Conservation (phyloP, 2,329 filamentous ascomycete genomes). For the Aspergillus aculeatus region DNA sequence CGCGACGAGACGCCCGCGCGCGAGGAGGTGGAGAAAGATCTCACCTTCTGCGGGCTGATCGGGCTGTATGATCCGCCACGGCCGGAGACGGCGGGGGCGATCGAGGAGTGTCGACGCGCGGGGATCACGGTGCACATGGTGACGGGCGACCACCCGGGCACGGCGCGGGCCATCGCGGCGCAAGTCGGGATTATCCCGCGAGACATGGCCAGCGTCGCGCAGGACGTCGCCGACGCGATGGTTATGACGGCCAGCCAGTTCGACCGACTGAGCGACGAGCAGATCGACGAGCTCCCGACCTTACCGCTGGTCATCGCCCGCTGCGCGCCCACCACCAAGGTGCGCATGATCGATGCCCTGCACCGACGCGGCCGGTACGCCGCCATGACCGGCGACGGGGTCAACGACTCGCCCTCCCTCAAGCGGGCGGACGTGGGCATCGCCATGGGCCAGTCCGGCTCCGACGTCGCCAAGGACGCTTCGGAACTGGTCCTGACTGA, state of each 20-base stretch:
- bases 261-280: constrained; percentile 69
- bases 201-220: constrained; percentile 59
- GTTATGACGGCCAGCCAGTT: constrained; percentile 77
- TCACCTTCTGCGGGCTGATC: constrained; percentile 76
- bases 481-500: constrained; percentile 70
- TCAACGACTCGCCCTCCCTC: constrained; percentile 81
- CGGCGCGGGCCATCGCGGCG: constrained; percentile 72
- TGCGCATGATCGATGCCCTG: constrained; percentile 74
- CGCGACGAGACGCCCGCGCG: constrained; percentile 44
- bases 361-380: constrained; percentile 65
- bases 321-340: constrained; percentile 65
- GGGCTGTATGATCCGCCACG: constrained; percentile 86
- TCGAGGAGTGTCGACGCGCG: constrained; percentile 67
- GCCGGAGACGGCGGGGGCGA: constrained; percentile 71
- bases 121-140: constrained; percentile 82
- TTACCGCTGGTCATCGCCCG: constrained; percentile 60
- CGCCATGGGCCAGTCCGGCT: constrained; percentile 78
- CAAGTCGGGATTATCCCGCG: constrained; percentile 74
- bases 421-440: constrained; percentile 83
- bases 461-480: constrained; percentile 73
- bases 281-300: constrained; percentile 63
- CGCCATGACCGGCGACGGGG: constrained; percentile 87
- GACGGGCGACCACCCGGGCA: constrained; percentile 77
- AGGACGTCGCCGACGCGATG: constrained; percentile 64
- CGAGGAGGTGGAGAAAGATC: constrained; percentile 61